Percentiles rank a stretch among this genome's conserved stretches.
phyloP scores from a whole-genome alignment of 257 asterid species.

The Anisodus tanguticus region DNA sequence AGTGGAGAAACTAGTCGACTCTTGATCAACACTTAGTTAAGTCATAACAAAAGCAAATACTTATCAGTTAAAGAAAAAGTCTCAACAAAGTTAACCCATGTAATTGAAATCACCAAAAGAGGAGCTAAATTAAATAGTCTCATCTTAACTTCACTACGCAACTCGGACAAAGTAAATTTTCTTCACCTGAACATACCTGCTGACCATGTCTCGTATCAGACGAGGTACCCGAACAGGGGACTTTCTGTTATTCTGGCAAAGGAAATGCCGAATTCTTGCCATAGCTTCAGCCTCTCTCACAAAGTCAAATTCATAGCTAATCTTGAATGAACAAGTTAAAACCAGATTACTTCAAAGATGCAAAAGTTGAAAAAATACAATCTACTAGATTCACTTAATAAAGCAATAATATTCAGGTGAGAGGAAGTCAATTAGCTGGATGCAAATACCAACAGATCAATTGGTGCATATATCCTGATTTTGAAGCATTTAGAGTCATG shows the following conservation, averaged over 20 bases:
- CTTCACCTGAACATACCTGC: slow-evolving; percentile 58
- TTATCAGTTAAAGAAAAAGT: not conserved
- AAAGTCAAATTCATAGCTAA: slow-evolving; percentile 92
- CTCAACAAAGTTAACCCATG: not conserved
- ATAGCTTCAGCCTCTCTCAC: slow-evolving; percentile 94
- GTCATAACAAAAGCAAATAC: slow-evolving; percentile 21
- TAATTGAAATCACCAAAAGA: not conserved
- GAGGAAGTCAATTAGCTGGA: not conserved
- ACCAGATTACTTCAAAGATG: slow-evolving; percentile 21
- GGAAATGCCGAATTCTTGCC: slow-evolving; percentile 76
- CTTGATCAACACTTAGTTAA: not conserved
- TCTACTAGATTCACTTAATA: not conserved
- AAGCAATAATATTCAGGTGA: not conserved
- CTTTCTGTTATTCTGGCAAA: slow-evolving; percentile 70
- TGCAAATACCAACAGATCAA: slow-evolving; percentile 24
- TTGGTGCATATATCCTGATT: not conserved
- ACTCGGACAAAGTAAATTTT: slow-evolving; percentile 23
- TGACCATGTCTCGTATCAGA: slow-evolving; percentile 59
- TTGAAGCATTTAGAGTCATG: slow-evolving; percentile 7
- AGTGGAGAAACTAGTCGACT: not conserved
- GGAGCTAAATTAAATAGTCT: not conserved
- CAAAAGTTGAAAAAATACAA: not conserved
- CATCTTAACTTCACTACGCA: not conserved
- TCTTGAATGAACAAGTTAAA: slow-evolving; percentile 52
- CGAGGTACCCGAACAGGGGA: slow-evolving; percentile 83